A percentile compares a stretch with the other conserved stretches of the same genome.
phyloP scores from a whole-genome alignment of 805 yeast genomes.

The Candida silvatica region DNA sequence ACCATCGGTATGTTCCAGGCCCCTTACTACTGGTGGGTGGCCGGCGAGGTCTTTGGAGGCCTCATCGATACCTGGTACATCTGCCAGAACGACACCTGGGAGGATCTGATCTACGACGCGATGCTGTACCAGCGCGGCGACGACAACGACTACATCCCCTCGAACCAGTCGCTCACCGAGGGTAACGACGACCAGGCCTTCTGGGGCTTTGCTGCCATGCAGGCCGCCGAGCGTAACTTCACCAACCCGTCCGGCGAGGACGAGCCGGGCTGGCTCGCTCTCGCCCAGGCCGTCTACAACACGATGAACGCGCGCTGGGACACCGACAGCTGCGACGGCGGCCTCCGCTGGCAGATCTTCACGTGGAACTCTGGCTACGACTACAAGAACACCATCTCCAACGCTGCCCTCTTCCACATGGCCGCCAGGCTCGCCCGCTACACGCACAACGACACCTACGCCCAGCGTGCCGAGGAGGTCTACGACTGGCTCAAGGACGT shows the following conservation, averaged over 20 bases:
- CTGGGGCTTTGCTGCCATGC: slow-evolving; percentile 85
- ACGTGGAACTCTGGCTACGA: slow-evolving; percentile 83
- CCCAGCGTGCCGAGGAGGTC: slow-evolving; percentile 64
- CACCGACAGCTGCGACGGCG: slow-evolving; percentile 52
- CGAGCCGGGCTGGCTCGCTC: slow-evolving; percentile 48
- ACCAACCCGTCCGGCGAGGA: slow-evolving; percentile 56
- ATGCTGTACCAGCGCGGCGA: slow-evolving; percentile 58
- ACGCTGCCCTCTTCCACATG: slow-evolving; percentile 71
- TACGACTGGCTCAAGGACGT: slow-evolving; percentile 52
- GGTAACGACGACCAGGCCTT: slow-evolving; percentile 94
- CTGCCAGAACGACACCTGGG: slow-evolving; percentile 61
- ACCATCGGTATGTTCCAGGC: slow-evolving; percentile 61
- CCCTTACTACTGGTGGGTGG: slow-evolving; percentile 92
- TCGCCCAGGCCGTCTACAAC: slow-evolving; percentile 80
- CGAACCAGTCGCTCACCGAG: slow-evolving; percentile 74
- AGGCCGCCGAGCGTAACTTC: slow-evolving; percentile 78
- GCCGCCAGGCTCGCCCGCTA: slow-evolving; percentile 81
- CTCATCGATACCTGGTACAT: slow-evolving; percentile 66
- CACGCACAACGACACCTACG: slow-evolving; percentile 62
- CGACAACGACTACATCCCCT: slow-evolving; percentile 63
- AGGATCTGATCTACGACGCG: slow-evolving; percentile 48
- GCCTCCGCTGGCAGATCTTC: slow-evolving; percentile 88
- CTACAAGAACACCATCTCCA: slow-evolving; percentile 83
- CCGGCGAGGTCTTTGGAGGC: slow-evolving; percentile 70
- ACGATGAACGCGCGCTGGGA: slow-evolving; percentile 85